Evolutionary conservation across 1,284 basidiomycete genomes (phyloP), one percentile per base, ranked within the genome.

Genomic region (Malassezia caprae): DNA sequence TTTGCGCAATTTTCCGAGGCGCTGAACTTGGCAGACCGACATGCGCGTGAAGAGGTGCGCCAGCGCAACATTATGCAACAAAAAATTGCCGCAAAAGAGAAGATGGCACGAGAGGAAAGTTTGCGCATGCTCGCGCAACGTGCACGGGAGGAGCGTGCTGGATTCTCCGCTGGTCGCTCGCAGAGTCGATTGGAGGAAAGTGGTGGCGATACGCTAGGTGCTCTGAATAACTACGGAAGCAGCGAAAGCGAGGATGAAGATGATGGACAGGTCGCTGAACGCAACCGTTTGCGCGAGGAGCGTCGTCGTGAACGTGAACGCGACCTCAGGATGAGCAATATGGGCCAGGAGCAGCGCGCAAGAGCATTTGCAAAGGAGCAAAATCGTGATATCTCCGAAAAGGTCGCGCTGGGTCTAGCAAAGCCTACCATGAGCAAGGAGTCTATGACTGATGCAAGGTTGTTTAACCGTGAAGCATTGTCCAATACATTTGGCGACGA

Each of bases 1-100:
- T 99, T 99, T 79, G 93, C 93, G 52, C 96, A 96, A 76, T 93
- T 98, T 76, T 93, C 93, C 3, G 93, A 98, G 78, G 84, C 94
- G 2, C 79, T 98, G 41, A 93, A 88, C 71, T 81, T 98, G 47
- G 93, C 94, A n/a, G 94, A 98, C 73, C 82, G 91, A 57, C 94
- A 96, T 77, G 91, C 94, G 1, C 85, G 94, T 48, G 93, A 99
- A 71, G 93, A 99, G 78, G 94, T 98, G 32, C 83, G 90, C 23
- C 90, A 96, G 74, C 86, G 94, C 51, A 80, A 90, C 12, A 82
- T 94, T 58, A 96, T 98, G 90, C 91, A 96, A 76, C 93, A 98
- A 76, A 90, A 94, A 72, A 81, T 99, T 19, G 90, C 90, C 5
- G 86, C 94, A 74, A 98, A 98, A 78, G 90, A 98, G 79, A 98